These are phyloP conservation scores for Anisogramma anomala DNA, from an alignment of 2,329 filamentous ascomycete genomes.

Conservation along the genomic window DNA sequence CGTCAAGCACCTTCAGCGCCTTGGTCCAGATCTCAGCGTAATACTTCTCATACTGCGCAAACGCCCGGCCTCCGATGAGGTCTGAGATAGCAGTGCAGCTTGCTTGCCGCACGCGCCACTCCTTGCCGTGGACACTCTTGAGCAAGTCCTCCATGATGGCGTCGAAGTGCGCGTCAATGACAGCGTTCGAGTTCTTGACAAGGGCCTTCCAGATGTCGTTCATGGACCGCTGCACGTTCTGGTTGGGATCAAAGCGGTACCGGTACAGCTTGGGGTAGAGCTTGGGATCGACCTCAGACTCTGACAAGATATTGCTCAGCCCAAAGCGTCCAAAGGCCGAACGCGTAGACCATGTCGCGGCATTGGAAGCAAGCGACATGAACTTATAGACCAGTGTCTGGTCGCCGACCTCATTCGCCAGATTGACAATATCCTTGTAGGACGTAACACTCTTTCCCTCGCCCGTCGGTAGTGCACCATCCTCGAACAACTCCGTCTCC, in stretches of 20 bases:
- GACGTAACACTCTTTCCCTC: constrained; percentile 84
- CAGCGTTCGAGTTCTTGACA: constrained; percentile 74
- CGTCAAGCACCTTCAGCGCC: constrained; percentile 84
- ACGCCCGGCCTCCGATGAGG: constrained; percentile 68
- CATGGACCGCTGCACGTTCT: constrained; percentile 89
- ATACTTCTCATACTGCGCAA: constrained; percentile 69
- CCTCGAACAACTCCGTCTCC: constrained; percentile 88
- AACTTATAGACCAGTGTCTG: constrained; percentile 96
- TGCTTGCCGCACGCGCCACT: constrained; percentile 89
- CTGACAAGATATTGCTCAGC: constrained; percentile 80
- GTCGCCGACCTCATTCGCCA: constrained; percentile 94
- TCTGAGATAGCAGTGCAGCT: constrained; percentile 85
- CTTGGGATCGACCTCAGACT: constrained; percentile 80
- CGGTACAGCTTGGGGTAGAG: constrained; percentile 90
- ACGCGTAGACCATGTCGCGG: constrained; percentile 93
- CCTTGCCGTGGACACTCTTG: constrained; percentile 73
- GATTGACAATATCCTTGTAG: constrained; percentile 91
- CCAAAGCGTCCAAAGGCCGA: constrained; percentile 93
- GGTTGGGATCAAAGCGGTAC: constrained; percentile 90
- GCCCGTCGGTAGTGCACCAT: constrained; percentile 78
- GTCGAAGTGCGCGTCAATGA: constrained; percentile 73
- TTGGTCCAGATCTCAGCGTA: constrained; percentile 76
- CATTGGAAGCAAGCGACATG: constrained; percentile 93
- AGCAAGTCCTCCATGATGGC: constrained; percentile 81
- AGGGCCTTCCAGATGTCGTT: constrained; percentile 94